Evolutionary conservation across 768 basidiomycete species (phyloP), one percentile per base, ranked within the genome.

Genomic region (Mycena sanguinolenta): DNA sequence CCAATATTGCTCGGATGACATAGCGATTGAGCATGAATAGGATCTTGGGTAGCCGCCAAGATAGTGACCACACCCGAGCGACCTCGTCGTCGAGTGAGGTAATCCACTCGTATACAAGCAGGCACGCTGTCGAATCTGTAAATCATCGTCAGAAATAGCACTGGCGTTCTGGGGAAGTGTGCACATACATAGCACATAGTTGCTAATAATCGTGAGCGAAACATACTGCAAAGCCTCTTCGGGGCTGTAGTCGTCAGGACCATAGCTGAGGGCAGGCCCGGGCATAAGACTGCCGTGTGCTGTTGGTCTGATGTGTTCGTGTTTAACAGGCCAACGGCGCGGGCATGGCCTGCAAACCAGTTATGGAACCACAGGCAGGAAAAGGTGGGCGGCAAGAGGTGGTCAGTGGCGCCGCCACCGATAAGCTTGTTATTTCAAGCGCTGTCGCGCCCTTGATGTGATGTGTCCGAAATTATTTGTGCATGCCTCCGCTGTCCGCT

Each of bases 11-110:
- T 25, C 64, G 53, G 21, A 65, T 65, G 30, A 65, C 21, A 14
- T 65, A 65, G 39, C 64, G 64, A 58, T 65, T 58, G 39, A 65
- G n/a, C 28, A 65, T 65, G 28, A 65, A 58, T 27, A 65, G 64
- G 3, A 65, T 17, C 21, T 65, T 65, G 3, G 64, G 64, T 23
- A 65, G 54, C 19, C 55, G 54, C 64, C 64, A 65, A 12, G 14
- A 28, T 16, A 65, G 27, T 6, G 54, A 10, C 64, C 64, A 63
- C 23, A 63, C 52, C 17, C 36, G 49, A 17, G 49, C 50, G 38
- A 63, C 52, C 62, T 63, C 62, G 39, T 63, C 62, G 50, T 63
- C 62, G 25, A 63, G 62, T 3, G 62, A 63, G 17, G 49, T 63
- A 19, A 63, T 23, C 2, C 52, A 2, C 34, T 63, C 61, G 61